Evolutionary conservation across 2,329 filamentous ascomycete genomes (phyloP).

Genomic region (Fusarium penzigii): DNA sequence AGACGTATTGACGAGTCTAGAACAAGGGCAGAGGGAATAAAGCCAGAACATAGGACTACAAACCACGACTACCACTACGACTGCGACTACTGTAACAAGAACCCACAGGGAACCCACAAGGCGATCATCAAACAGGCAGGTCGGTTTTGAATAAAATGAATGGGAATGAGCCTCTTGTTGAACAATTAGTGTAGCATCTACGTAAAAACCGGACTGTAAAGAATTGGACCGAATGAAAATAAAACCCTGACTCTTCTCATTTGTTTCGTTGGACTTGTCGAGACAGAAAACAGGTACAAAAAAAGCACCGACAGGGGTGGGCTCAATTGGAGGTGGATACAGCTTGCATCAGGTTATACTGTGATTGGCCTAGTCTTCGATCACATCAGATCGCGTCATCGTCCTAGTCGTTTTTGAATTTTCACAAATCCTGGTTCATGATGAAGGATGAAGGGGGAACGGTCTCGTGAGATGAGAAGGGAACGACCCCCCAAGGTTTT

Average conservation of each 20-base stretch:
- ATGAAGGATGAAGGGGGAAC: conserved; percentile 8
- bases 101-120: not conserved
- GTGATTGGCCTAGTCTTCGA: conserved; percentile 21
- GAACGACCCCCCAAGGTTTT: too few species aligned
- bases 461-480: too few species aligned
- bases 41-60: not conserved
- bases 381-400: conserved; percentile 34
- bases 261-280: too few species aligned
- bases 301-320: too few species aligned
- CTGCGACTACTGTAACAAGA: not conserved
- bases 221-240: too few species aligned
- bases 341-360: not conserved
- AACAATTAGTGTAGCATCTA: conserved; percentile 3
- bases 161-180: not conserved
- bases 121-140: not conserved
- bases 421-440: not conserved
- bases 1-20: not conserved
- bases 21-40: not conserved
- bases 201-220: too few species aligned
- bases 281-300: too few species aligned
- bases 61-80: too few species aligned
- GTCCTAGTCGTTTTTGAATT: conserved; percentile 22
- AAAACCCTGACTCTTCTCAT: too few species aligned
- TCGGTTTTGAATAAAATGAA: too few species aligned
- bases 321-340: conserved; percentile 11